A percentile compares a stretch with the other conserved stretches of the same genome.
Evolutionary conservation across 768 basidiomycete species (phyloP).

Genomic region (Chiua virens): DNA sequence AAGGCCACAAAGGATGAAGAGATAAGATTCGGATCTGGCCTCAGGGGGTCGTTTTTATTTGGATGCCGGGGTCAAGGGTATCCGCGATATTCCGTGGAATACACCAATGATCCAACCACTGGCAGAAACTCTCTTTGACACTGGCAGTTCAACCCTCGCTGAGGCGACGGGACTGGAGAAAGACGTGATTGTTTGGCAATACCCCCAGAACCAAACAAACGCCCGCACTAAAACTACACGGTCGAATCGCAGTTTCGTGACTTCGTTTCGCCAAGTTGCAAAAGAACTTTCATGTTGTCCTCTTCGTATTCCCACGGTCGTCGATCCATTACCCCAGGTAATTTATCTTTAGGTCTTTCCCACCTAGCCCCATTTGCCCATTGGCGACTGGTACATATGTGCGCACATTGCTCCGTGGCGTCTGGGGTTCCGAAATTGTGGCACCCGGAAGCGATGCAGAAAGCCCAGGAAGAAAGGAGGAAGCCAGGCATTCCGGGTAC

Average conservation of each 20-base stretch:
- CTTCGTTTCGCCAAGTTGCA: background rate
- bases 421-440: background rate
- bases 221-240: constrained; percentile 2
- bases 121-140: background rate
- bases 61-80: constrained; percentile 21
- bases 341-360: background rate
- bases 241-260: background rate
- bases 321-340: constrained; percentile 16
- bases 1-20: background rate
- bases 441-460: background rate
- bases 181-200: constrained; percentile 13
- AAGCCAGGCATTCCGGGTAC: constrained; percentile 8
- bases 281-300: constrained; percentile 9
- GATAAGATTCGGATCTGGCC: constrained; percentile 28
- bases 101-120: background rate
- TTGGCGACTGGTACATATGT: background rate
- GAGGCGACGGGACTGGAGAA: background rate
- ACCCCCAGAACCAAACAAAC: constrained; percentile 16
- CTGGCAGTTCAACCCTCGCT: background rate
- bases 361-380: background rate
- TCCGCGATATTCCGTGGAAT: constrained; percentile 2
- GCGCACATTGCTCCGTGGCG: background rate
- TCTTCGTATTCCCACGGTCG: constrained; percentile 1
- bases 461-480: background rate
- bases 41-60: constrained; percentile 5